These are phyloP conservation scores for Xylaria longipes DNA, from an alignment of 495 filamentous ascomycete genomes.

Conservation along the genomic window DNA sequence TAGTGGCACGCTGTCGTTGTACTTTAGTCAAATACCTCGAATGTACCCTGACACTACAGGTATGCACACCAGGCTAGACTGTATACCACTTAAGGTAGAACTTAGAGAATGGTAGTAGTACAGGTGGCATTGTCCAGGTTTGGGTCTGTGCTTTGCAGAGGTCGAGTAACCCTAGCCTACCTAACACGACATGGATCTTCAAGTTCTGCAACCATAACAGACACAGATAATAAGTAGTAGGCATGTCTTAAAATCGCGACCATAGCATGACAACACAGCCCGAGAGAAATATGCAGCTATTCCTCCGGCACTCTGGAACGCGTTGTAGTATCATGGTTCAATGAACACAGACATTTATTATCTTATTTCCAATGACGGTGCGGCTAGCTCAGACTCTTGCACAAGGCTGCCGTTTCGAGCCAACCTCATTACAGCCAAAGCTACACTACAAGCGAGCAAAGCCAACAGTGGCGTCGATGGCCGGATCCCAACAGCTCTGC, in stretches of 20 bases:
- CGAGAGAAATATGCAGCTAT: neutral
- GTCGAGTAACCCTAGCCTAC: slow-evolving; percentile 11
- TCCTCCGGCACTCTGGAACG: neutral
- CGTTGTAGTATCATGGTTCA: neutral
- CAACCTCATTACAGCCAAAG: neutral
- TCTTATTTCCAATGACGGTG: neutral
- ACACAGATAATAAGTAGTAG: neutral
- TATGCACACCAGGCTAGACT: neutral
- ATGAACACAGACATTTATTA: neutral
- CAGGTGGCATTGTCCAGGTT: slow-evolving; percentile 5
- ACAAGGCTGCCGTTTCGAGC: slow-evolving; percentile 4
- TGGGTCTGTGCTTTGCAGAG: slow-evolving; percentile 20
- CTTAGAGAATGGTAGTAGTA: neutral
- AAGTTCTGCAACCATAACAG: slow-evolving; percentile 5
- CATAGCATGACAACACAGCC: neutral
- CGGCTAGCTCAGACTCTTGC: slow-evolving; percentile 21
- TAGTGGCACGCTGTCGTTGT: neutral
- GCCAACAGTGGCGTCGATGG: slow-evolving; percentile 12
- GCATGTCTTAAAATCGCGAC: slow-evolving; percentile 12
- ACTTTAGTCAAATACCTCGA: slow-evolving; percentile 6
- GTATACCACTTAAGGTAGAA: neutral
- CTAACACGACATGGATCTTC: slow-evolving; percentile 14
- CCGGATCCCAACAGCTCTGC: neutral
- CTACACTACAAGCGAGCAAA: neutral
- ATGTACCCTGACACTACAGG: slow-evolving; percentile 2